phyloP scores from a whole-genome alignment of 2,329 filamentous ascomycete species.

The Sporothrix humicola region DNA sequence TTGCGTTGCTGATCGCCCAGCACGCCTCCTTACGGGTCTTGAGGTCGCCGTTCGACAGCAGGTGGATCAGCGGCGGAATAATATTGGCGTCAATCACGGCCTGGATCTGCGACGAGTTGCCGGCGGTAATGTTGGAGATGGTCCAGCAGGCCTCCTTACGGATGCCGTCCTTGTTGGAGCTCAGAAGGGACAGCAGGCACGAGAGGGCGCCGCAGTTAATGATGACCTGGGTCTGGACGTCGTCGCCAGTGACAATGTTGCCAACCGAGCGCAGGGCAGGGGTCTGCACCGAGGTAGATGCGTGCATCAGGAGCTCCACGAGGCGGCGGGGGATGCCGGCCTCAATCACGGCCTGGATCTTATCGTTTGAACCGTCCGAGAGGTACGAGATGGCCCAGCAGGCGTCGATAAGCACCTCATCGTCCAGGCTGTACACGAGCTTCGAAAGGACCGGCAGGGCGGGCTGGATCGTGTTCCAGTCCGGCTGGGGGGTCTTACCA shows the following conservation, averaged over 20 bases:
- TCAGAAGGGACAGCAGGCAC: slow-evolving; percentile 88
- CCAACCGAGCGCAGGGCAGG: slow-evolving; percentile 95
- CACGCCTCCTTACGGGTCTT: slow-evolving; percentile 99
- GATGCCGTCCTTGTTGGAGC: slow-evolving; percentile 98
- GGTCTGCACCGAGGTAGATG: slow-evolving; percentile 96
- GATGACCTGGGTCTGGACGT: slow-evolving; percentile 98
- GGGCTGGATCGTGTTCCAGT: slow-evolving; percentile 94
- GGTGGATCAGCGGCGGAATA: slow-evolving; percentile 92
- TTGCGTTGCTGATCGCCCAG: slow-evolving; percentile 99
- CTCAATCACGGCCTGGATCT: slow-evolving; percentile 99
- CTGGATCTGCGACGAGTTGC: slow-evolving; percentile 97
- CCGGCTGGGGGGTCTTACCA: slow-evolving; percentile 97
- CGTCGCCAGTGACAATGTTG: slow-evolving; percentile 98
- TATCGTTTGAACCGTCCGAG: slow-evolving; percentile 97
- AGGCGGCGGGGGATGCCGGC: slow-evolving; percentile 95
- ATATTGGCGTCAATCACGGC: slow-evolving; percentile 96
- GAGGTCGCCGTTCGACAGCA: slow-evolving; percentile 94
- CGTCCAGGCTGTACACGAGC: slow-evolving; percentile 96
- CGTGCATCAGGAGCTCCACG: slow-evolving; percentile 97
- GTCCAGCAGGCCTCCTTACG: slow-evolving; percentile 99
- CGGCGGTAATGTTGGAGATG: slow-evolving; percentile 97
- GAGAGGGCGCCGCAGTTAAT: slow-evolving; percentile 97
- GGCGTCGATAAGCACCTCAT: slow-evolving; percentile 97
- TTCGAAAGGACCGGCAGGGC: slow-evolving; percentile 95
- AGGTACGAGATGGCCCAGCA: slow-evolving; percentile 99